Evolutionary conservation across 331 rosid genomes (phyloP).

Genomic region (Stylosanthes scabra): DNA sequence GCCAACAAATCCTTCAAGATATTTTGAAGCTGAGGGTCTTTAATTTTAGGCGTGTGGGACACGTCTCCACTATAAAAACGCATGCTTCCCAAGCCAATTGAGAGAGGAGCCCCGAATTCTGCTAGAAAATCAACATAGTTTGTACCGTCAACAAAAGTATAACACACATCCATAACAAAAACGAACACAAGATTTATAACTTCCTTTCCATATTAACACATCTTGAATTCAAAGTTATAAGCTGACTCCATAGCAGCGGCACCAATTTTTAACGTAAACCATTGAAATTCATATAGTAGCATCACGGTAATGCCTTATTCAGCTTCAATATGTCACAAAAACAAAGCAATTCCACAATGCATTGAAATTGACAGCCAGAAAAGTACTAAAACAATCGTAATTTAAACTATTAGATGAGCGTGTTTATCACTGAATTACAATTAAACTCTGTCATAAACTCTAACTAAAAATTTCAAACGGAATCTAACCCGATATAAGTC

Average conservation of each 20-base stretch:
- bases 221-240: slow-evolving; percentile 17
- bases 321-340: slow-evolving; percentile 5
- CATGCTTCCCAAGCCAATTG: slow-evolving; percentile 54
- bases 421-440: too few relatives aligned
- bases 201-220: background rate
- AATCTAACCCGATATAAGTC: background rate
- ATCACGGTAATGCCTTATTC: background rate
- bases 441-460: background rate
- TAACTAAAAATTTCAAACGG: background rate
- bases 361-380: background rate
- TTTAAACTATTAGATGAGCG: background rate
- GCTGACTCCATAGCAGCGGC: background rate
- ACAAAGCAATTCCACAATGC: slow-evolving; percentile 7
- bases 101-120: slow-evolving; percentile 67
- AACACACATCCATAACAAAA: slow-evolving; percentile 11
- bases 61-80: slow-evolving; percentile 67
- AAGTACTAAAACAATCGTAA: background rate
- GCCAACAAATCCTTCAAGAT: slow-evolving; percentile 92
- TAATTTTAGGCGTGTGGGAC: slow-evolving; percentile 62
- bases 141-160: background rate
- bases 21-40: slow-evolving; percentile 61
- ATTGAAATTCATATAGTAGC: background rate
- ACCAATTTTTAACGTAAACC: background rate
- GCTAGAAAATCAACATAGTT: slow-evolving; percentile 26
- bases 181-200: background rate